Base-by-base conservation (phyloP, 805 yeast species). In the Lachancea meyersii region DNA sequence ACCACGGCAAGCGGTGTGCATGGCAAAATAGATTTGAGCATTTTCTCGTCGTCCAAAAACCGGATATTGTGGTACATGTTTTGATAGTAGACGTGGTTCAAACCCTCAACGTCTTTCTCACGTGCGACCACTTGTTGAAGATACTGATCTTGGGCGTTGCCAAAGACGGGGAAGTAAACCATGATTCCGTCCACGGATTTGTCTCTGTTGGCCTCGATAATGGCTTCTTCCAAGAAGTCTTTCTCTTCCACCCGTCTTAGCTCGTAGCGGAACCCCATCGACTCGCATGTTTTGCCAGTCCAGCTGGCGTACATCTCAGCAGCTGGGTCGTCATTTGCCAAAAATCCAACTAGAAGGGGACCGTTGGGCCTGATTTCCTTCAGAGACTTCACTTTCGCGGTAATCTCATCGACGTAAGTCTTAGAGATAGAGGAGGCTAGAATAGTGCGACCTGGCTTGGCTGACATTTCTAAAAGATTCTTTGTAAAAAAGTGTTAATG, bases 151-250 rank as follows among this genome's bases (percentile, higher is more conserved):
- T 93, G 97, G 46, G 86, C 77, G 59, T 86, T 86, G 3, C 96
- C 96, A 65, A 86, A 93, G 2, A 93, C 97, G 0, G 98, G 98
- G 75, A 91, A 93, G 63, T 93, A 93, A 13, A 93, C 91, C 85
- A 93, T 88, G 51, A 93, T 93, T 19, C 97, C 98, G 59, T 88
- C 81, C 31, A 91, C 86, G 1, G 61, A 52, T 43, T 74, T 77
- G 57, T 89, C 91, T 22, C 71, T 69, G 61, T 93, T 93, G 46
- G 97, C 96, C 32, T 75, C 78, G 36, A 88, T 75, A 47, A 93
- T 78, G 24, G 78, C 80, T 52, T 81, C 88, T 62, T 93, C 98
- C 47, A 93, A 71, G 26, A 80, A 82, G 51, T 93, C 96, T 60
- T 85, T 87, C 51, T 75, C 76, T 16, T 69, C 70, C 16, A 83